Evolutionary conservation across 78 protist species (phyloP), one percentile per base, ranked within the genome.

Genomic region (Protostelium mycophagum): DNA sequence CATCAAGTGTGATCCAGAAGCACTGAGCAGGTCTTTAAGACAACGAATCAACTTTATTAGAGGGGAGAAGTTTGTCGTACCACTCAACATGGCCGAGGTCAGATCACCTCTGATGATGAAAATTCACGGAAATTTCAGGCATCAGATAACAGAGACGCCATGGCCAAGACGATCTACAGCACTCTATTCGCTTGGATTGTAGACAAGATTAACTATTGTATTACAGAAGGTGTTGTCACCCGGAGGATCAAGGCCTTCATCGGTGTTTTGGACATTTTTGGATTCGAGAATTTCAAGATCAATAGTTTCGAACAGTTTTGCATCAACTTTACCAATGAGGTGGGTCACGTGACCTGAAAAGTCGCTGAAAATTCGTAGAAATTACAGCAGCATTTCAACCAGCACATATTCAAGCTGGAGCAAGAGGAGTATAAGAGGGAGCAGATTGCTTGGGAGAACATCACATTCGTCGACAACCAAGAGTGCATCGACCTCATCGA

Each of bases 181-280:
- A 87, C 90, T 85, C 86, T 91, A 23, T 97, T 97, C 83, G 91
- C 90, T 38, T 91, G 96, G 95, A 63, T 96, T 10, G 97, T 95
- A 31, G 86, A 90, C 10, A 86, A 93, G 83, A 90, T 97, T 87
- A 95, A 95, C 73, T 51, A 51, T 51, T 51, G 73, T 51, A 51
- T 51, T 38, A 39, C 63, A 5, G 37, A 16, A 85, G 37, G 16
- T 5, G 37, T 5, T 25, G 37, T 16, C 5, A 38, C 88, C 28
- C 35, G 88, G 85, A 92, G 84, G 88, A 90, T 87, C 86, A 90
- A 94, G 86, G 87, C 90, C 28, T 94, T 91, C 85, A 95, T 96
- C 85, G 98, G 98, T 85, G 93, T 97, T 28, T 63, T 97, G 83
- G 98, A 97, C 91, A 97, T 97, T 84, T 96, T 95, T 84, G 98